These are phyloP conservation scores for Fusarium udum DNA, from an alignment of 2,329 filamentous ascomycete genomes.

Conservation along the genomic window DNA sequence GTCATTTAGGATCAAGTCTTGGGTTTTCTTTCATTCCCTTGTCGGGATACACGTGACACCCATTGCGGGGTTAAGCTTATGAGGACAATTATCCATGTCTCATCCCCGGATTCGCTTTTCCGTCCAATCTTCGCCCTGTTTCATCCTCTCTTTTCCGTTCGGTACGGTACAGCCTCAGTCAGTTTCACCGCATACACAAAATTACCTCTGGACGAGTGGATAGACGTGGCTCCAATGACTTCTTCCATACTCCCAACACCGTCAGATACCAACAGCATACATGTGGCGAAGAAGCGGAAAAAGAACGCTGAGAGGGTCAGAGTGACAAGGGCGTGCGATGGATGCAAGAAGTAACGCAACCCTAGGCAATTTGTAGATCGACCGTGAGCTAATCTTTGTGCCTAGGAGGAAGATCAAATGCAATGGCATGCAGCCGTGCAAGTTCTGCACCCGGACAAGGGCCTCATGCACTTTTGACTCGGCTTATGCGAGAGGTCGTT, in stretches of 20 bases:
- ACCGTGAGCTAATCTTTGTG: conserved; percentile 10
- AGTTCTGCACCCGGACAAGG: conserved; percentile 35
- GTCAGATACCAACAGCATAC: conserved; percentile 4
- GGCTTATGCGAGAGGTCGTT: conserved; percentile 39
- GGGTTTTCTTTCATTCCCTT: background rate
- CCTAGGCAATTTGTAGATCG: background rate
- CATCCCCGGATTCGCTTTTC: conserved; percentile 18
- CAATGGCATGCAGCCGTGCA: conserved; percentile 40
- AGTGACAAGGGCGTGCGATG: conserved; percentile 42
- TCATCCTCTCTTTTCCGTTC: conserved; percentile 11
- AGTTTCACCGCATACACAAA: background rate
- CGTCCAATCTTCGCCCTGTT: background rate
- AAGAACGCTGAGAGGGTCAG: conserved; percentile 37
- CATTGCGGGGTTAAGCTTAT: conserved; percentile 3
- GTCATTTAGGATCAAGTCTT: background rate
- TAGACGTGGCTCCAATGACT: conserved; percentile 12
- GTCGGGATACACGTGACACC: conserved; percentile 6
- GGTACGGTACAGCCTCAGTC: background rate
- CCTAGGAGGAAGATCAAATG: conserved; percentile 41
- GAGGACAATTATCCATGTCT: conserved; percentile 10
- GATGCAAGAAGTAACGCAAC: conserved; percentile 40
- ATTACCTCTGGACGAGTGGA: background rate
- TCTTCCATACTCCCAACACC: conserved; percentile 15
- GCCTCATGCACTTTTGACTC: conserved; percentile 39
- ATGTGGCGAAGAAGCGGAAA: conserved; percentile 36